A percentile compares a stretch with the other conserved stretches of the same genome.
Conservation (phyloP, 352 stramenopile genomes). For the Globisporangium rhizosaccharum region DNA sequence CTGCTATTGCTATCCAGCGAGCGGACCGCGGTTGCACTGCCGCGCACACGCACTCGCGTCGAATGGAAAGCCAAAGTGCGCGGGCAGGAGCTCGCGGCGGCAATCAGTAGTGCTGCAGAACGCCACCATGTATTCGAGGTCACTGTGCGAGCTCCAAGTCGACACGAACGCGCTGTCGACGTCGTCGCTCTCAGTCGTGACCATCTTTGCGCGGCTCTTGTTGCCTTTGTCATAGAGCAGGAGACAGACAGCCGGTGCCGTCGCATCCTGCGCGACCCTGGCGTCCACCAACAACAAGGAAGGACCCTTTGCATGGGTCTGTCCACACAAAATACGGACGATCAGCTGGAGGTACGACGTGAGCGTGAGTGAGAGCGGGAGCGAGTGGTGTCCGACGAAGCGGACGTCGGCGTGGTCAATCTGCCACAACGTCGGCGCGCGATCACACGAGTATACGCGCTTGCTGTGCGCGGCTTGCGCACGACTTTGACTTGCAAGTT, state of each 20-base stretch:
- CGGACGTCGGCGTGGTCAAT: slow-evolving; percentile 68
- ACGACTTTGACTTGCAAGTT: slow-evolving; percentile 63
- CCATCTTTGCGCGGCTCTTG: slow-evolving; percentile 36
- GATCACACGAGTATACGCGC: slow-evolving; percentile 34
- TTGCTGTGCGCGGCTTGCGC: slow-evolving; percentile 26
- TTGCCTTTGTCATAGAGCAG: slow-evolving; percentile 58
- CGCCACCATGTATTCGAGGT: slow-evolving; percentile 42
- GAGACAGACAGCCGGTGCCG: slow-evolving; percentile 42
- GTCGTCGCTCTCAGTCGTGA: slow-evolving; percentile 38
- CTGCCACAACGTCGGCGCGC: background rate
- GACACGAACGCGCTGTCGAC: slow-evolving; percentile 18
- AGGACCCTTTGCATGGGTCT: background rate
- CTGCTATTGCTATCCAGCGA: slow-evolving; percentile 9
- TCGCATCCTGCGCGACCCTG: slow-evolving; percentile 69
- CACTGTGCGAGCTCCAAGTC: slow-evolving; percentile 31
- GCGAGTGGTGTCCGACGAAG: slow-evolving; percentile 67
- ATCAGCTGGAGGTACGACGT: slow-evolving; percentile 76
- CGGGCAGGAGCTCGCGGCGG: slow-evolving; percentile 49
- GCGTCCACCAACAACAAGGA: background rate
- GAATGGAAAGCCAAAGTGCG: slow-evolving; percentile 51
- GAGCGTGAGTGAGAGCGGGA: slow-evolving; percentile 55
- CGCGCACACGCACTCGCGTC: slow-evolving; percentile 24
- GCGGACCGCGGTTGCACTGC: slow-evolving; percentile 61
- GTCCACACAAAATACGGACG: slow-evolving; percentile 22
- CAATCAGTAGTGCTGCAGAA: slow-evolving; percentile 56